Evolutionary conservation across 352 stramenopile species (phyloP), one percentile per base, ranked within the genome.

Genomic region (Phytophthora palmivora): DNA sequence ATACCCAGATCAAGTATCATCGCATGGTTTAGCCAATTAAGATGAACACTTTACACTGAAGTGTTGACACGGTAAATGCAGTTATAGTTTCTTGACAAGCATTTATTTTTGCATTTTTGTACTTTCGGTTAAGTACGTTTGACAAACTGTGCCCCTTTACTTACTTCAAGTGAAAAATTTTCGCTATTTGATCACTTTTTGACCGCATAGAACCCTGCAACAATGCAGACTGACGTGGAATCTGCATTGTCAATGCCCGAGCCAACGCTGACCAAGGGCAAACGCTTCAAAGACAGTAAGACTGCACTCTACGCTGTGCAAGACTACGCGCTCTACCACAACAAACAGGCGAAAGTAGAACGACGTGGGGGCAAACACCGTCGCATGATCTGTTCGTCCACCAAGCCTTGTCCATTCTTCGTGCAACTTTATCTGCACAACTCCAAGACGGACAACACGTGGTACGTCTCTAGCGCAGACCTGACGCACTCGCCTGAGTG

Each of bases 401-500:
- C 60, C n/a, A 37, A 53, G 12, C 34, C 58, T 5, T 90, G 81
- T 24, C 67, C 76, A 24, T 90, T 90, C 68, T 87, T 84, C 67
- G 81, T 90, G 63, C 78, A 88, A 50, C 63, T 88, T 19, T 88
- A 88, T 55, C 64, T 82, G 58, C 78, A 82, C 46, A 82, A 82
- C 53, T 82, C 75, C 59, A 78, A 79, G 60, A 69, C 66, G 11
- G 69, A 87, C 61, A 57, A 70, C 34, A 73, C 67, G 3, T 90
- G 81, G 81, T 90, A 90, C 63, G 69, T 90, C 15, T 90, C 81
- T 24, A 84, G 74, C 6, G 50, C 77, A 11, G 45, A 88, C 9
- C 47, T 84, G 26, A 58, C 30, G 11, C 81, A 90, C 57, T 65
- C 65, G n/a, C 26, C 44, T 10, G 52, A 66, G 14, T 90, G 81